A percentile compares a stretch with the other conserved stretches of the same genome.
These are phyloP conservation scores for Colletotrichum sojae DNA, from an alignment of 2,329 filamentous ascomycete species.

Conservation along the genomic window DNA sequence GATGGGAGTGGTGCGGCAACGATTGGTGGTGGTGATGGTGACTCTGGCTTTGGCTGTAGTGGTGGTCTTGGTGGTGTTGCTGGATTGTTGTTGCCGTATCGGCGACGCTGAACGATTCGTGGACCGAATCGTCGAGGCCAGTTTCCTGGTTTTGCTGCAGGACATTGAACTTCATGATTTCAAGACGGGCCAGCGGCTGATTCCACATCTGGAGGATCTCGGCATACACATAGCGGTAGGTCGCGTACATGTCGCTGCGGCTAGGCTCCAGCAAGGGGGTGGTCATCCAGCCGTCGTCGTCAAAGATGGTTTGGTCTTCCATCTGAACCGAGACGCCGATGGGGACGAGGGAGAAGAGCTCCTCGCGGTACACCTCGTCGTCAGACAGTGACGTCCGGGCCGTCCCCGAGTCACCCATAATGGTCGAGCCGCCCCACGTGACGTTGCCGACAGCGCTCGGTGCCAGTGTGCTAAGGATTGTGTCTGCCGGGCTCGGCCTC, in stretches of 20 bases:
- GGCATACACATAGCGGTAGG: conserved; percentile 76
- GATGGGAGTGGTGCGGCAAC: conserved; percentile 39
- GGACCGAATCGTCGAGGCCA: conserved; percentile 50
- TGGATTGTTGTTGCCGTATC: conserved; percentile 47
- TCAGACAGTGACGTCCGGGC: conserved; percentile 68
- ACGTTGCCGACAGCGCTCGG: conserved; percentile 61
- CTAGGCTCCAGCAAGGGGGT: conserved; percentile 70
- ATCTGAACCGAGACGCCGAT: conserved; percentile 67
- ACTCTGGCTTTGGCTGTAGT: conserved; percentile 48
- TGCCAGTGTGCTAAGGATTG: conserved; percentile 68
- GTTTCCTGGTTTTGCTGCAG: conserved; percentile 62
- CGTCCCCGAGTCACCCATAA: conserved; percentile 61
- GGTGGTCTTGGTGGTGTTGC: conserved; percentile 51
- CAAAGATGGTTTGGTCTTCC: conserved; percentile 75
- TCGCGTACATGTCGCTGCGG: conserved; percentile 65
- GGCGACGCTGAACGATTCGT: conserved; percentile 54
- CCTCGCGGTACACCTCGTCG: conserved; percentile 65
- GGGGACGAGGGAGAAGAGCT: conserved; percentile 62
- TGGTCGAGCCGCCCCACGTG: conserved; percentile 64
- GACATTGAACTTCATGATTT: conserved; percentile 79
- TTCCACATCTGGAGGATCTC: conserved; percentile 78
- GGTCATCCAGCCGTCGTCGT: conserved; percentile 77
- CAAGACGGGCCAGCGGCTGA: conserved; percentile 72
- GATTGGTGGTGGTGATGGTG: conserved; percentile 52
- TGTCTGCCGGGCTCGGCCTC: conserved; percentile 73